phyloP scores from a whole-genome alignment of 2,329 filamentous ascomycete species.

The Neonectria hederae region DNA sequence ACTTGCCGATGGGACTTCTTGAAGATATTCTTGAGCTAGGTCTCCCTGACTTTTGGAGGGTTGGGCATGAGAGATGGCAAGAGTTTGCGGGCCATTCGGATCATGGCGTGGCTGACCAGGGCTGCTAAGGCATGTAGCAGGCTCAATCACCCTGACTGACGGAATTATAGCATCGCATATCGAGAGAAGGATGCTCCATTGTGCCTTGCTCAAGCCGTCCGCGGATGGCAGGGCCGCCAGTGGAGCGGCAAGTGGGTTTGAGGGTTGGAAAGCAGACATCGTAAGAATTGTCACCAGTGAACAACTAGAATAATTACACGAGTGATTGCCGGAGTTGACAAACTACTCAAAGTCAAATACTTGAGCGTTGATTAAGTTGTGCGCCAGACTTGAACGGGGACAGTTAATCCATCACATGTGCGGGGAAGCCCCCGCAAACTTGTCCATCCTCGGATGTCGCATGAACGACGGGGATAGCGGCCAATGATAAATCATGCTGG shows the following conservation, averaged over 20 bases:
- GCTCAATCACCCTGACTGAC: not conserved
- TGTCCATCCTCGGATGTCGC: not conserved
- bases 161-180: constrained; percentile 16
- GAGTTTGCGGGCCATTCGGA: not conserved
- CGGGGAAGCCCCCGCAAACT: not conserved
- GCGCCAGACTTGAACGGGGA: not conserved
- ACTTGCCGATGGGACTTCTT: constrained; percentile 3
- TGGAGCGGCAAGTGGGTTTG: constrained; percentile 1
- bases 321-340: not conserved
- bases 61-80: not conserved
- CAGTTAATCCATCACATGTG: not conserved
- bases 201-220: not conserved
- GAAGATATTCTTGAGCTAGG: not conserved
- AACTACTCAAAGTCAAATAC: not conserved
- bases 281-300: not conserved
- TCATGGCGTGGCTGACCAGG: not conserved
- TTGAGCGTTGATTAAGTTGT: not conserved
- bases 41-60: not conserved
- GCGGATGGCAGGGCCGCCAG: not conserved
- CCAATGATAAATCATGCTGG: not conserved
- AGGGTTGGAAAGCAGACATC: not conserved
- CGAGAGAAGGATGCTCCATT: constrained; percentile 10
- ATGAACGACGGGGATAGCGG: not conserved
- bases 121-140: not conserved
- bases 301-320: not conserved